These are phyloP conservation scores for Xylariaceae sp. DNA, from an alignment of 2,329 filamentous ascomycete species.

Conservation along the genomic window DNA sequence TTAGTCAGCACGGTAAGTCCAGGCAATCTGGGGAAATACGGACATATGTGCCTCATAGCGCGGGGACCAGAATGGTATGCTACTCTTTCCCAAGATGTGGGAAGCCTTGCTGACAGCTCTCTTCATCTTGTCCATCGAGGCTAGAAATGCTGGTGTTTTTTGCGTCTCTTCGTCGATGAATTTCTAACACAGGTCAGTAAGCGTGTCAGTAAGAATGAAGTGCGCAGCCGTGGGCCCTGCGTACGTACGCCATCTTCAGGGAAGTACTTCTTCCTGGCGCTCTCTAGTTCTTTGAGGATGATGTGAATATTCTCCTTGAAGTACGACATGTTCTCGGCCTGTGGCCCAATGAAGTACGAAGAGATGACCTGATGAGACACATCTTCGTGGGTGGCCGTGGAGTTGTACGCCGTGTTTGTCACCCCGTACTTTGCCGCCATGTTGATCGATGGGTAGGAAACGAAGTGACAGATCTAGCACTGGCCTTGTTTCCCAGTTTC, in stretches of 20 bases:
- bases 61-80: constrained; percentile 55
- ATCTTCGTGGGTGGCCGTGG: constrained; percentile 24
- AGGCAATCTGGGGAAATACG: constrained; percentile 23
- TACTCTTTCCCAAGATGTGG: constrained; percentile 49
- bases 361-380: constrained; percentile 44
- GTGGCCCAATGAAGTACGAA: constrained; percentile 52
- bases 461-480: neutral
- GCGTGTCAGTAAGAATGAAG: neutral
- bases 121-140: constrained; percentile 43
- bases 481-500: neutral
- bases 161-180: constrained; percentile 49
- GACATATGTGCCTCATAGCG: constrained; percentile 56
- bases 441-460: neutral
- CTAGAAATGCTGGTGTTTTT: constrained; percentile 44
- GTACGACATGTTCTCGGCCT: constrained; percentile 49
- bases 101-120: constrained; percentile 46
- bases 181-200: constrained; percentile 24
- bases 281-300: constrained; percentile 47
- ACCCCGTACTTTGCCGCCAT: constrained; percentile 14
- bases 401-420: constrained; percentile 26
- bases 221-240: neutral
- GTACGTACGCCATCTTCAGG: constrained; percentile 46
- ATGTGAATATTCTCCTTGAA: constrained; percentile 49
- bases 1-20: constrained; percentile 1
- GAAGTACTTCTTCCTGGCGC: constrained; percentile 45